Evolutionary conservation across 2,329 filamentous ascomycete genomes (phyloP).

Genomic region (Hypoxylon sp.): DNA sequence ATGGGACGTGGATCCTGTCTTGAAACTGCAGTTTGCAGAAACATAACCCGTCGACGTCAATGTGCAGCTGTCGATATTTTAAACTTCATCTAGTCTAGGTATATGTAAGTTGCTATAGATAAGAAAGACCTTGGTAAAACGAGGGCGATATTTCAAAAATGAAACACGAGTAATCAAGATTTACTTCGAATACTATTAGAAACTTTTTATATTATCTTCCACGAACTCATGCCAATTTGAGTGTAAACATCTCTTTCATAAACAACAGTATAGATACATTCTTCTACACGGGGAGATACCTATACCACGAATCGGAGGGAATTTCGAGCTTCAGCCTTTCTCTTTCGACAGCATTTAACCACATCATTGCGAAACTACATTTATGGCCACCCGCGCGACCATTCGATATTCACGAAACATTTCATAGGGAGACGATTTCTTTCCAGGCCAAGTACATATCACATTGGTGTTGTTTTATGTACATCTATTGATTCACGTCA

Average conservation of each 20-base stretch:
- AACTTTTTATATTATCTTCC: slow-evolving; percentile 14
- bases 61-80: slow-evolving; percentile 29
- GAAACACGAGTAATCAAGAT: slow-evolving; percentile 15
- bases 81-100: slow-evolving; percentile 11
- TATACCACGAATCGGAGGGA: slow-evolving; percentile 12
- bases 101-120: slow-evolving; percentile 9
- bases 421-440: slow-evolving; percentile 16
- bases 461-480: slow-evolving; percentile 7
- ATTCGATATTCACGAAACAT: slow-evolving; percentile 22
- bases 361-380: slow-evolving; percentile 15
- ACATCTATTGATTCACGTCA: slow-evolving; percentile 10
- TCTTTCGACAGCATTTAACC: slow-evolving; percentile 10
- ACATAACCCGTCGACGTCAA: slow-evolving; percentile 40
- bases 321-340: slow-evolving; percentile 13
- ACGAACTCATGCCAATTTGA: slow-evolving; percentile 8
- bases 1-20: slow-evolving; percentile 3
- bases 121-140: slow-evolving; percentile 21
- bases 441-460: slow-evolving; percentile 9
- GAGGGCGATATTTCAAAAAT: slow-evolving; percentile 11
- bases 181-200: background rate
- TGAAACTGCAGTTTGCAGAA: slow-evolving; percentile 16
- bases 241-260: slow-evolving; percentile 27
- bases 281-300: slow-evolving; percentile 1
- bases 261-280: slow-evolving; percentile 5
- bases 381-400: slow-evolving; percentile 12